Evolutionary conservation across 2,329 filamentous ascomycete genomes (phyloP).

Genomic region (Grosmannia huntii): DNA sequence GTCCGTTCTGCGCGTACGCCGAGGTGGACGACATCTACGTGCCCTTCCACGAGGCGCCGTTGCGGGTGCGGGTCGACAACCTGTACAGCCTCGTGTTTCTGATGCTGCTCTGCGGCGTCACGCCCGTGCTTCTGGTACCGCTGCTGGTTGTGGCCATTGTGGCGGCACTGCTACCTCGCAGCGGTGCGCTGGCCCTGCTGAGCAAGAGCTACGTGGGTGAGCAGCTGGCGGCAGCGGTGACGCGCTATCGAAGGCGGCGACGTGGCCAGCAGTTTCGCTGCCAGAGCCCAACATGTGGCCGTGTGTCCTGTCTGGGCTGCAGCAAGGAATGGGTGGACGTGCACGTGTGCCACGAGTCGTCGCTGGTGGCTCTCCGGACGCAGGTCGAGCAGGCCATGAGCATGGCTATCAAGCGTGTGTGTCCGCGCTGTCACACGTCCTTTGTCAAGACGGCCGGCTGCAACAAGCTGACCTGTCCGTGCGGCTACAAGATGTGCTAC

Average conservation of each 20-base stretch:
- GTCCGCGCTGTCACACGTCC: conserved; percentile 76
- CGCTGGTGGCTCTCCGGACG: conserved; percentile 68
- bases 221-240: conserved; percentile 47
- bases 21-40: conserved; percentile 72
- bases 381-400: conserved; percentile 90
- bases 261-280: conserved; percentile 71
- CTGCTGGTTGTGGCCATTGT: conserved; percentile 25
- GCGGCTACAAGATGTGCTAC: conserved; percentile 97
- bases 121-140: conserved; percentile 43
- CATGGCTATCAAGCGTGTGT: conserved; percentile 86
- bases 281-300: conserved; percentile 52
- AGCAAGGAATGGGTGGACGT: conserved; percentile 74
- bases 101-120: conserved; percentile 35
- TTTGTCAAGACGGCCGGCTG: conserved; percentile 92
- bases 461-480: conserved; percentile 93
- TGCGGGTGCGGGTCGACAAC: conserved; percentile 42
- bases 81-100: conserved; percentile 37
- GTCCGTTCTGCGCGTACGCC: conserved; percentile 84
- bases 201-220: conserved; percentile 19
- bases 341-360: conserved; percentile 80
- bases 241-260: conserved; percentile 54
- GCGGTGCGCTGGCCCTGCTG: background rate
- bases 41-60: conserved; percentile 37
- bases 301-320: conserved; percentile 70
- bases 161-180: conserved; percentile 21